Conservation (phyloP, 495 filamentous ascomycete species). For the Trichoderma orchidacearum region DNA sequence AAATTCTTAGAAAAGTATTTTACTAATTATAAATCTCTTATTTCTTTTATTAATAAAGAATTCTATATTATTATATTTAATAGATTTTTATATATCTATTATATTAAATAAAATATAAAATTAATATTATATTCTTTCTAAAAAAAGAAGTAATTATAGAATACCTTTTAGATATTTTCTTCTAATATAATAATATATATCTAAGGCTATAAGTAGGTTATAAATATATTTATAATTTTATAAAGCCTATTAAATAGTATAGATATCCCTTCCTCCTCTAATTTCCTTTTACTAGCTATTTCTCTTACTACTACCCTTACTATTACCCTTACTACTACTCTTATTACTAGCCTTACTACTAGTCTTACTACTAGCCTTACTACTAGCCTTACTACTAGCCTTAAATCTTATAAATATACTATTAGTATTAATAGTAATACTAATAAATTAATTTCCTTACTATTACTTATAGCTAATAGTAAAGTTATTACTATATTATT, state of each 20-base stretch:
- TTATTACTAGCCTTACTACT: too few relatives aligned
- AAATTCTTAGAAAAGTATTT: background rate
- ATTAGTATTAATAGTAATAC: background rate
- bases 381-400: too few relatives aligned
- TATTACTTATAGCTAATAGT: background rate
- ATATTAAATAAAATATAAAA: background rate
- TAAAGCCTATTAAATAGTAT: background rate
- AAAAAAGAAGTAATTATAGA: background rate
- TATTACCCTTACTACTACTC: background rate
- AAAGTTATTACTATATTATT: background rate
- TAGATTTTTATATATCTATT: background rate
- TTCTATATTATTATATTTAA: background rate
- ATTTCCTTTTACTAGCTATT: background rate
- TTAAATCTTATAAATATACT: too few relatives aligned
- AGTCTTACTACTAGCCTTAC: too few relatives aligned
- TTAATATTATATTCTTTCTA: background rate
- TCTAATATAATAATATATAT: background rate
- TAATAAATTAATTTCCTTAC: background rate
- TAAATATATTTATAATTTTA: background rate
- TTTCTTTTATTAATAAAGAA: background rate
- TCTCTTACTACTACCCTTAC: background rate
- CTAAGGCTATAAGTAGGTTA: background rate
- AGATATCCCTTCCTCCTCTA: too few relatives aligned
- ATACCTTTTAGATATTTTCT: background rate
- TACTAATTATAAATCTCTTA: background rate